Conservation (phyloP, 345 rosid genomes). For the Sisymbrium irio region DNA sequence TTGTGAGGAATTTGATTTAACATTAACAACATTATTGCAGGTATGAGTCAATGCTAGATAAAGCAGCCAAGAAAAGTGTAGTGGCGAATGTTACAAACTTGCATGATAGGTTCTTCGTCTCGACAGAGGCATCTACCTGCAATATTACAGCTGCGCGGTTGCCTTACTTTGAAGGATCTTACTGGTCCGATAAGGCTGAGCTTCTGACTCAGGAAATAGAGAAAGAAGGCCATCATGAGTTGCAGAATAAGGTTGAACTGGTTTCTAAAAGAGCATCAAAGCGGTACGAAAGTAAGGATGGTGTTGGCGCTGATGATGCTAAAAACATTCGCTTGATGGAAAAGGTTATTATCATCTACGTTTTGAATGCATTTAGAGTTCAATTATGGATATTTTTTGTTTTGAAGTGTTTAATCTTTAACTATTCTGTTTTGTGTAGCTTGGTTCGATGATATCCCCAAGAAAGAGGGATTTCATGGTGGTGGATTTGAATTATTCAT, state of each 20-base stretch:
- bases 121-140: slow-evolving; percentile 28
- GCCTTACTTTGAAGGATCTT: slow-evolving; percentile 64
- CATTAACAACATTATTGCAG: slow-evolving; percentile 30
- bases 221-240: slow-evolving; percentile 22
- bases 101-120: slow-evolving; percentile 44
- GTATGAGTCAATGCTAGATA: slow-evolving; percentile 44
- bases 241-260: slow-evolving; percentile 29
- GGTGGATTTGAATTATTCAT: slow-evolving; percentile 52
- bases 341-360: slow-evolving; percentile 33
- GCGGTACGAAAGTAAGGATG: slow-evolving; percentile 11
- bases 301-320: slow-evolving; percentile 30
- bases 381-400: not conserved
- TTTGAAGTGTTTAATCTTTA: slow-evolving; percentile 18
- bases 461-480: slow-evolving; percentile 60
- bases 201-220: slow-evolving; percentile 30
- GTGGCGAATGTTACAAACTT: slow-evolving; percentile 43
- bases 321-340: slow-evolving; percentile 51
- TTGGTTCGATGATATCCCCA: slow-evolving; percentile 42
- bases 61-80: slow-evolving; percentile 36
- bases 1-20: slow-evolving; percentile 11
- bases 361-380: not conserved
- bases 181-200: slow-evolving; percentile 49
- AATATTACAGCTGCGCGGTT: slow-evolving; percentile 47
- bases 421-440: slow-evolving; percentile 36
- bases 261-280: slow-evolving; percentile 29